Percentiles rank a stretch among this genome's conserved stretches.
Conservation (phyloP, 495 filamentous ascomycete species). For the Penicillium simplicissimum region DNA sequence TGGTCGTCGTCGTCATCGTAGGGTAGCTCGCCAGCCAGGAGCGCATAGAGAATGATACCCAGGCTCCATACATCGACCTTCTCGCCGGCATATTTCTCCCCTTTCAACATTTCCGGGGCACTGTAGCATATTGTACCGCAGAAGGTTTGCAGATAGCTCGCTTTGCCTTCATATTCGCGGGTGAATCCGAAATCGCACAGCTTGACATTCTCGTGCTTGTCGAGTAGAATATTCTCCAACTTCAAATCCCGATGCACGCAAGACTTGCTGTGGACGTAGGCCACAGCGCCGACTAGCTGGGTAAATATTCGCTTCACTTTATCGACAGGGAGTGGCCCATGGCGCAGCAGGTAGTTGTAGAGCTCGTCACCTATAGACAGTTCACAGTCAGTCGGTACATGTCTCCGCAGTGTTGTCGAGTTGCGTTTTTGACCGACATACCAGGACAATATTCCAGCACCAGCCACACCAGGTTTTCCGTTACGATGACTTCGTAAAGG, state of each 20-base stretch:
- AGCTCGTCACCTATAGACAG: constrained; percentile 78
- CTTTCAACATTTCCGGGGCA: constrained; percentile 97
- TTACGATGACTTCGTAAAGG: constrained; percentile 96
- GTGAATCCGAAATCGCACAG: constrained; percentile 99
- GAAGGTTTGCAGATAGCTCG: constrained; percentile 95
- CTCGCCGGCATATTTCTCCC: constrained; percentile 95
- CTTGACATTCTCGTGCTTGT: constrained; percentile 97
- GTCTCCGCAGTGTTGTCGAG: background rate
- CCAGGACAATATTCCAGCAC: constrained; percentile 96
- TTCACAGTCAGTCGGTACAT: constrained; percentile 5
- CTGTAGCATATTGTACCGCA: constrained; percentile 98
- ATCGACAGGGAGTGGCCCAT: constrained; percentile 79
- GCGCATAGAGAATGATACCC: constrained; percentile 91
- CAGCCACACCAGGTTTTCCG: constrained; percentile 91
- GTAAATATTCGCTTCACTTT: constrained; percentile 96
- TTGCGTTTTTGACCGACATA: constrained; percentile 41
- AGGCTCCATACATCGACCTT: constrained; percentile 99
- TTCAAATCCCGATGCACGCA: constrained; percentile 98
- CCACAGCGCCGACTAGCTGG: constrained; percentile 91
- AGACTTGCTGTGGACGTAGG: constrained; percentile 91
- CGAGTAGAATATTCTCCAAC: constrained; percentile 93
- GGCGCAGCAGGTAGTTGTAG: constrained; percentile 88
- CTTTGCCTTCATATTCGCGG: constrained; percentile 91
- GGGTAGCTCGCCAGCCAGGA: constrained; percentile 88
- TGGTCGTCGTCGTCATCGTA: constrained; percentile 94